Evolutionary conservation across 768 basidiomycete species (phyloP), one percentile per base, ranked within the genome.

Genomic region (Boletellus ananiceps): DNA sequence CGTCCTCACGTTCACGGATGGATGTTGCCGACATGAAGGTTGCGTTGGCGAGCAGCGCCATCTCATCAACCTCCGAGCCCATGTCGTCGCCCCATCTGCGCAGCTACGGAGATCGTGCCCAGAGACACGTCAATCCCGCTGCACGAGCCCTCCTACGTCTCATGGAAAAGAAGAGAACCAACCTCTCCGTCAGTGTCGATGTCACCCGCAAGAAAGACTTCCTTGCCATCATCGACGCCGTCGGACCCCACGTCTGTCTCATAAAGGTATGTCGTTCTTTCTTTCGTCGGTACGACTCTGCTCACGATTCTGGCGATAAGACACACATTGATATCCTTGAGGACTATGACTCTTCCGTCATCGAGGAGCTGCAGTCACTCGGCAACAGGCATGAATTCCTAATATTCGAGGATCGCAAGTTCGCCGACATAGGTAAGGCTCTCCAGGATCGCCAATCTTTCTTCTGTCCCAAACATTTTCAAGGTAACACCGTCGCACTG

Each of bases 401-500:
- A 45, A 93, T 97, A 59, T 99, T 98, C 59, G 96, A 98, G 72
- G 96, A 99, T 73, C 78, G 96, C 56, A 99, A 99, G 69, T 99
- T 99, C 61, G 95, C 96, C 4, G 96, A 99, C 68, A 98, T 99
- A 45, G 95, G 95, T 93, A 54, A 60, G 79, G 58, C 31, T 13
- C 44, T 15, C 7, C 40, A 16, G 14, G 4, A 8, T 38, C 19
- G 33, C 14, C 5, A 4, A 42, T 44, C 31, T 21, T 29, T 40
- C 40, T 15, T 42, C 48, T 8, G 36, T 32, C 14, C 41, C 51
- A 8, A 44, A 8, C 38, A 52, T 41, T n/a, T 14, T 55, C 42
- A 11, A 99, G 96, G 96, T 38, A 97, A 97, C 70, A 98, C 96
- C 8, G 96, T 98, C 50, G 82, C 85, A 8, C 74, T 97, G 19